Evolutionary conservation across 805 yeast species (phyloP).

Genomic region (Grigorovia humatica): DNA sequence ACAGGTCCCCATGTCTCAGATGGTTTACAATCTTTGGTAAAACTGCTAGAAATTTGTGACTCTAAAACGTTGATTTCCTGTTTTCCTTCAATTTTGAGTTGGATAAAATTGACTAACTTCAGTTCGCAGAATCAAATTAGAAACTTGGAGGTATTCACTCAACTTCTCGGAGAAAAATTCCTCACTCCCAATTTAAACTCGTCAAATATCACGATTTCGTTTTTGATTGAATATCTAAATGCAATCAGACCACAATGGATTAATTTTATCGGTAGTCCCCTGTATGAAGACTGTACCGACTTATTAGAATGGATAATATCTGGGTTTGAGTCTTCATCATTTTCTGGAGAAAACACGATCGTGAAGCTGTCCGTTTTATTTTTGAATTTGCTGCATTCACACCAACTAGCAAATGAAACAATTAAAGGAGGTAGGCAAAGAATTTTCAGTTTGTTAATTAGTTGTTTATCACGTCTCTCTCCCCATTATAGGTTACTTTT

Average conservation of each 20-base stretch:
- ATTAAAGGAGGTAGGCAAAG: slow-evolving; percentile 22
- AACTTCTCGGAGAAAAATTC: slow-evolving; percentile 17
- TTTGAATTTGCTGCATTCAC: slow-evolving; percentile 22
- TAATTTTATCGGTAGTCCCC: slow-evolving; percentile 9
- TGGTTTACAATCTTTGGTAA: background rate
- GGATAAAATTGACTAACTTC: background rate
- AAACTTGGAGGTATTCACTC: slow-evolving; percentile 7
- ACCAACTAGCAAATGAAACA: slow-evolving; percentile 13
- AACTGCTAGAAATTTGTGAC: background rate
- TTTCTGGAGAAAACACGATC: slow-evolving; percentile 31
- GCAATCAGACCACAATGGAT: slow-evolving; percentile 21
- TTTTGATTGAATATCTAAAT: slow-evolving; percentile 13
- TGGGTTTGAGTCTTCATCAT: slow-evolving; percentile 32
- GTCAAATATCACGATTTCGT: slow-evolving; percentile 11
- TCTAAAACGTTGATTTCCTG: background rate
- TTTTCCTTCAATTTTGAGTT: background rate
- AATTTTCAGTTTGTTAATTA: slow-evolving; percentile 14
- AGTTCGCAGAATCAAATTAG: background rate
- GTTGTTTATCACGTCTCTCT: slow-evolving; percentile 13
- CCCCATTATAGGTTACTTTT: slow-evolving; percentile 3
- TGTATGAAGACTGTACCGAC: slow-evolving; percentile 38
- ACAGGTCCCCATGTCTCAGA: background rate
- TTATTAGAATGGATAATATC: slow-evolving; percentile 36
- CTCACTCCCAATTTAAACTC: slow-evolving; percentile 14
- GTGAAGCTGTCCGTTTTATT: slow-evolving; percentile 28